phyloP scores from a whole-genome alignment of 805 yeast genomes.

The Starmera quercuum region DNA sequence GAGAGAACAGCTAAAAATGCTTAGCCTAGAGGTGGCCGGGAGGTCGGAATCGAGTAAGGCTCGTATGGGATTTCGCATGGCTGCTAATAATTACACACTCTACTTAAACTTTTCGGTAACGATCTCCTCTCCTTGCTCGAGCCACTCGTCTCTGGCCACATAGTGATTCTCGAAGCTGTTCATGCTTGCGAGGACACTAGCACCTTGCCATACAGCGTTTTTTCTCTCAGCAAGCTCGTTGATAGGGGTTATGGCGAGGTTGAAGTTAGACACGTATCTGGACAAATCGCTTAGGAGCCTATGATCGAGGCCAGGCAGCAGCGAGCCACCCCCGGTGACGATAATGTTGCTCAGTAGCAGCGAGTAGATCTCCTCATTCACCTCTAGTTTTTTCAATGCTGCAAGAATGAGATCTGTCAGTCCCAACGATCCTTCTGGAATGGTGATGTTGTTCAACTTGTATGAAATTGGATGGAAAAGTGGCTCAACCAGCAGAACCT shows the following conservation, averaged over 20 bases:
- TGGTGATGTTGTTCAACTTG: constrained; percentile 29
- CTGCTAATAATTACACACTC: too few species aligned
- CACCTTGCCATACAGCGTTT: constrained; percentile 75
- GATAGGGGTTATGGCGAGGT: constrained; percentile 56
- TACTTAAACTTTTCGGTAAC: constrained; percentile 38
- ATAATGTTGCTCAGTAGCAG: constrained; percentile 56
- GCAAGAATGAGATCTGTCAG: constrained; percentile 31
- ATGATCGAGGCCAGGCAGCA: constrained; percentile 64
- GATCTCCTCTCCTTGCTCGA: constrained; percentile 55
- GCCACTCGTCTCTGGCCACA: constrained; percentile 64
- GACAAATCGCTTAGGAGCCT: constrained; percentile 57
- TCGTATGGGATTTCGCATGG: too few species aligned
- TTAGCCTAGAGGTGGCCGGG: too few species aligned
- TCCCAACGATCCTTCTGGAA: constrained; percentile 14
- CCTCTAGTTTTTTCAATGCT: constrained; percentile 35
- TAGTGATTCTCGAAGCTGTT: constrained; percentile 80
- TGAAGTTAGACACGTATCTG: constrained; percentile 58
- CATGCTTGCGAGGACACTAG: constrained; percentile 65
- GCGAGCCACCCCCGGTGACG: constrained; percentile 65
- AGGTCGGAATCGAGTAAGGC: too few species aligned
- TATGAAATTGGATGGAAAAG: constrained; percentile 58
- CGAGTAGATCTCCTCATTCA: constrained; percentile 30
- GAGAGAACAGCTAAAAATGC: too few species aligned
- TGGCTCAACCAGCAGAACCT: constrained; percentile 54
- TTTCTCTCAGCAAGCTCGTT: constrained; percentile 50